Conservation (phyloP, 176 grass and related monocot genomes). For the Zoysia japonica region DNA sequence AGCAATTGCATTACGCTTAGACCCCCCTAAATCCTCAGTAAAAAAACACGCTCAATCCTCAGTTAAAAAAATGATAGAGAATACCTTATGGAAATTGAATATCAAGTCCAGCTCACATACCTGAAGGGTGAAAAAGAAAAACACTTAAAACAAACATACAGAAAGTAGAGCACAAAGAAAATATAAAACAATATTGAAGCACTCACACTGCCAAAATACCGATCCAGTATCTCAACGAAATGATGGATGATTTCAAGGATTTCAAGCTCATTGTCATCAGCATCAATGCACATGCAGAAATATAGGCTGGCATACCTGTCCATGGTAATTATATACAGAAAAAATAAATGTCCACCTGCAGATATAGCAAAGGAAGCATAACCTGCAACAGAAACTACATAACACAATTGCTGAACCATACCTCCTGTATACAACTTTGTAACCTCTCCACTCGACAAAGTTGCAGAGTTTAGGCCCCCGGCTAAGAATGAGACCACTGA, state of each 20-base stretch:
- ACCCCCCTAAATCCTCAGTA: not conserved
- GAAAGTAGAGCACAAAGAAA: not conserved
- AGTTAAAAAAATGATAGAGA: not conserved
- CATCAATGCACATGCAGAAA: constrained; percentile 99
- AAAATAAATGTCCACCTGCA: constrained; percentile 23
- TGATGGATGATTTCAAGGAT: constrained; percentile 98
- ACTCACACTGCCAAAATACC: constrained; percentile 98
- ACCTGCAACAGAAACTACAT: not conserved
- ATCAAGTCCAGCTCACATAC: constrained; percentile 99
- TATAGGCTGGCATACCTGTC: constrained; percentile 95
- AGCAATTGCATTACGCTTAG: not conserved
- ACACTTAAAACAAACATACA: constrained; percentile 16
- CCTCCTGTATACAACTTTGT: constrained; percentile 97
- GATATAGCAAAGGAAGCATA: constrained; percentile 12
- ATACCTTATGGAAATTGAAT: constrained; percentile 99
- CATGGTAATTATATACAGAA: constrained; percentile 25
- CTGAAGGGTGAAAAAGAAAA: constrained; percentile 41
- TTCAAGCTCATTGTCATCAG: constrained; percentile 95
- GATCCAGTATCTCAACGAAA: constrained; percentile 95
- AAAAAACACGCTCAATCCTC: not conserved
- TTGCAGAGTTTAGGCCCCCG: constrained; percentile 94
- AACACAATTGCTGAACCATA: constrained; percentile 36
- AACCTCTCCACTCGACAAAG: constrained; percentile 97
- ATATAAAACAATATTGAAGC: not conserved
- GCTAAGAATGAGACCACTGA: constrained; percentile 85